These are phyloP conservation scores for Naganishia onofrii DNA, from an alignment of 768 basidiomycete genomes.

Conservation along the genomic window DNA sequence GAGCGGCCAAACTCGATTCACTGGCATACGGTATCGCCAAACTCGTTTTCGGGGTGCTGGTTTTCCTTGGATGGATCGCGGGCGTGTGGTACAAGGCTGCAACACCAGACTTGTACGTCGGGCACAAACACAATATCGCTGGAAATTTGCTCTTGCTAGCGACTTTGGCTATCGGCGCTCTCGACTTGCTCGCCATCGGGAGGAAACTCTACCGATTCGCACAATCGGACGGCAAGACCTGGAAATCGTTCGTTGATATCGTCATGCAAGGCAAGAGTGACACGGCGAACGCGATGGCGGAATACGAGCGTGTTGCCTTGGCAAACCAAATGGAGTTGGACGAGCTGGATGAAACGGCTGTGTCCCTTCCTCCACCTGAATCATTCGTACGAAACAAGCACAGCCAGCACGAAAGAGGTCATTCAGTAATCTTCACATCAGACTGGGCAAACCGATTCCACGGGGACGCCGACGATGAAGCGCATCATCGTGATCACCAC, in stretches of 20 bases:
- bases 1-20: neutral
- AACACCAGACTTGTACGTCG: slow-evolving; percentile 77
- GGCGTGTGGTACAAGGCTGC: slow-evolving; percentile 71
- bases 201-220: slow-evolving; percentile 25
- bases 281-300: neutral
- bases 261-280: neutral
- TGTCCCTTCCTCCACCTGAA: neutral
- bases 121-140: slow-evolving; percentile 31
- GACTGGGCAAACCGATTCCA: slow-evolving; percentile 2
- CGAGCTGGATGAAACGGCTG: neutral
- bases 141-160: slow-evolving; percentile 33
- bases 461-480: neutral
- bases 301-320: slow-evolving; percentile 11
- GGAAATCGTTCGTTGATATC: slow-evolving; percentile 2
- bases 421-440: slow-evolving; percentile 6
- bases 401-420: neutral
- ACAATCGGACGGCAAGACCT: neutral
- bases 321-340: slow-evolving; percentile 20
- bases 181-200: slow-evolving; percentile 25
- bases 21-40: slow-evolving; percentile 57
- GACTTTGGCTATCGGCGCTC: neutral
- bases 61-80: slow-evolving; percentile 64
- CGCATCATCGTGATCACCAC: too few species aligned
- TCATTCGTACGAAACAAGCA: neutral
- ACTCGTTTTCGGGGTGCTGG: slow-evolving; percentile 64